Evolutionary conservation across 176 grass and related monocot species (phyloP), one percentile per base, ranked within the genome.

Genomic region (Aegilops bicornis): DNA sequence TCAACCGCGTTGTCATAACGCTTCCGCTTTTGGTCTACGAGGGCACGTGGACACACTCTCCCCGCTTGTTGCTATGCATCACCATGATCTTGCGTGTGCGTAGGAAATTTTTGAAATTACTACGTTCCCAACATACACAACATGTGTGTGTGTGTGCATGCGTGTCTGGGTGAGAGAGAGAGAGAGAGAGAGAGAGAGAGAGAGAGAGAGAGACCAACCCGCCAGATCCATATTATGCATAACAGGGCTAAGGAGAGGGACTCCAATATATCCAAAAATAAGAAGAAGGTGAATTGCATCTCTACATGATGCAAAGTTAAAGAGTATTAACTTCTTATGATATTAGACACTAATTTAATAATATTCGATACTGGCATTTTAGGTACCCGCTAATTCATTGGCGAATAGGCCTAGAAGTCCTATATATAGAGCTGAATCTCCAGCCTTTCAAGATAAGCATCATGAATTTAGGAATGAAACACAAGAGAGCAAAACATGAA

Each of bases 221-320:
- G 94, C 96, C 96, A 98, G 82, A 98, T 98, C 96, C 93, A 96
- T 59, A 98, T 96, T 96, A 85, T 98, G 96, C 96, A 98, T 98
- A 45, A 96, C 93, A 80, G 96, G 96, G 42, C 96, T 94, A 77
- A 98, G 88, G 71, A 96, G 90, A 82, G 90, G 92, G 71, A 98
- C 90, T 87, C 88, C 90, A 78, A 92, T 92, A 73, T 98, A 98
- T 79, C 96, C 96, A 89, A 96, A 88, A 96, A 94, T 3, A 98
- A 84, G 76, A 98, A 94, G 79, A 98, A 98, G 2, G 92, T 94
- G 84, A 96, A 94, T 24, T 96, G 93, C 96, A 98, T 98, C 85
- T 96, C 96, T 96, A 82, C 85, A 92, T 77, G 30, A 59, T 88
- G 81, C 78, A 88, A 76, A 83, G 45, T 29, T 4, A 50, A 65